Evolutionary conservation across 2,329 filamentous ascomycete genomes (phyloP).

Genomic region (Penicillium vulpinum): DNA sequence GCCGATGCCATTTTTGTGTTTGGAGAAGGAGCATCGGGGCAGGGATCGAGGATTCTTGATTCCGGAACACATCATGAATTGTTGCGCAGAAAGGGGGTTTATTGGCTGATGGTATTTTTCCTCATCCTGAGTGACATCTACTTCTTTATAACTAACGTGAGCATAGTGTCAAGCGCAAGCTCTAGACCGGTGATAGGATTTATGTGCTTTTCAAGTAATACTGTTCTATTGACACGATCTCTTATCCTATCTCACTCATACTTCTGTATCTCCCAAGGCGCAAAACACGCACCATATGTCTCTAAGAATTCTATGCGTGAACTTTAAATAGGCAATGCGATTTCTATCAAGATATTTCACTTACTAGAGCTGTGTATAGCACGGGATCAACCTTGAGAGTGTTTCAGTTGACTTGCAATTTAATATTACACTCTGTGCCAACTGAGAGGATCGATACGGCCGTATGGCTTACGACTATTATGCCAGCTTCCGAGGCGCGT

Average conservation of each 20-base stretch:
- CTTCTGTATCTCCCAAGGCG: neutral
- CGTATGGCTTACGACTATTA: too few relatives aligned
- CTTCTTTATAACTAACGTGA: neutral
- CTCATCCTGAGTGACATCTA: too few relatives aligned
- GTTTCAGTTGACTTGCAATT: too few relatives aligned
- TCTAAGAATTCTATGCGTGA: too few relatives aligned
- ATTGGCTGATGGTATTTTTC: slow-evolving; percentile 4
- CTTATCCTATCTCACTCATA: neutral
- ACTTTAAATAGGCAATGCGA: too few relatives aligned
- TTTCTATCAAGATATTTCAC: too few relatives aligned
- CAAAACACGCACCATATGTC: too few relatives aligned
- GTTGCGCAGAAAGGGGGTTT: slow-evolving; percentile 1
- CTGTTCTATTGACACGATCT: neutral
- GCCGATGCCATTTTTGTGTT: slow-evolving; percentile 54
- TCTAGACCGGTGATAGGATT: neutral
- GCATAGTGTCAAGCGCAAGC: slow-evolving; percentile 7
- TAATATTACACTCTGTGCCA: too few relatives aligned
- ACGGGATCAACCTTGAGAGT: too few relatives aligned
- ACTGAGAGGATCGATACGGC: too few relatives aligned
- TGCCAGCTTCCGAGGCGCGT: too few relatives aligned
- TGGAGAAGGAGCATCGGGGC: slow-evolving; percentile 54
- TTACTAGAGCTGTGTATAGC: too few relatives aligned
- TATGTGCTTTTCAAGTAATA: neutral
- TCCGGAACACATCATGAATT: neutral
- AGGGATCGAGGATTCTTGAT: slow-evolving; percentile 54